Evolutionary conservation across 2,329 filamentous ascomycete genomes (phyloP), one percentile per base, ranked within the genome.

Genomic region (Aureobasidium lini): DNA sequence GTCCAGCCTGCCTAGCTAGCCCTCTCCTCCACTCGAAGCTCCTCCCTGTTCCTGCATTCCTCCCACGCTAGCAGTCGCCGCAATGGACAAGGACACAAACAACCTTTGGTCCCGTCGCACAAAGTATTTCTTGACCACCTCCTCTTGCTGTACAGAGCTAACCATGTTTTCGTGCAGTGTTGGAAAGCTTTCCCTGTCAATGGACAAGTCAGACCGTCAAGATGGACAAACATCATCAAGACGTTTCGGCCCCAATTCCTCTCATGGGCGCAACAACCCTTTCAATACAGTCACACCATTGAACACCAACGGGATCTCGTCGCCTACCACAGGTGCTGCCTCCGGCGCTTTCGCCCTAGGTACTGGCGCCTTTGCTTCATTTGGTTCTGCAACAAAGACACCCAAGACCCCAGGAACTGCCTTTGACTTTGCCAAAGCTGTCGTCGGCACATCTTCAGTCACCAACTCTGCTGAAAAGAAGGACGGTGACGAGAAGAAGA

Each of bases 361-460:
- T 42, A 95, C 90, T 16, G 94, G 94, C 66, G 94, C 94, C 59
- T 99, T 99, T 73, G 93, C 93, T 40, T 95, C 92, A n/a, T 95
- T 95, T 73, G 92, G 93, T 28, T 80, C 80, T 44, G 84, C 88
- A 34, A 82, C 83, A 36, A 96, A 95, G 78, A 92, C 91, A 2
- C 89, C 91, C 56, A 97, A 96, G 79, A 86, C 89, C 48, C 82
- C 88, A 8, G 89, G 87, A 53, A 87, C 89, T 64, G 85, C 87
- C 13, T 89, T 95, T 73, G 92, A 96, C 65, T 82, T 87, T 65
- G 84, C 84, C 65, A 84, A 85, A 75, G 80, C 80, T 53, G 70
- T 75, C 49, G 71, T 71, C 29, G 64, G 67, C 77, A 61, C 80
- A 1, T 57, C 62, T 3, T 47, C 58, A n/a, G 48, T 83, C 64